Evolutionary conservation across 768 basidiomycete species (phyloP).

Genomic region (Fomitopsis pulvina): DNA sequence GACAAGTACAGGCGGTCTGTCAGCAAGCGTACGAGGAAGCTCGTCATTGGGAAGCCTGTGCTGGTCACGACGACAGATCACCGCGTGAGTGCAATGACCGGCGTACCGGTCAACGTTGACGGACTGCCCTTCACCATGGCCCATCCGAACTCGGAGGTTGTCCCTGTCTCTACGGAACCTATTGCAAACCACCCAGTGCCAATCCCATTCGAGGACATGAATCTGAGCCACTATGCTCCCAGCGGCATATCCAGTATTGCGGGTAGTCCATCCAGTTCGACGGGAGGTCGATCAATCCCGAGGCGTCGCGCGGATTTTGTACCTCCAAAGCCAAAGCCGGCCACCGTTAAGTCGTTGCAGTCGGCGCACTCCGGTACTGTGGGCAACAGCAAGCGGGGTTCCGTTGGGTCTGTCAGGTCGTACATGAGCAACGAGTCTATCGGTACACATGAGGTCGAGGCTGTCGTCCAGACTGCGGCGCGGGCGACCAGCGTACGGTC

Average conservation of each 20-base stretch:
- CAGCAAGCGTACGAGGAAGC: constrained; percentile 29
- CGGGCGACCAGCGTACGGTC: constrained; percentile 51
- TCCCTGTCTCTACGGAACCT: constrained; percentile 4
- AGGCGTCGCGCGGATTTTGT: constrained; percentile 63
- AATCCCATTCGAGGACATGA: constrained; percentile 35
- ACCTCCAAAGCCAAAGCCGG: constrained; percentile 42
- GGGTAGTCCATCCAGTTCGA: constrained; percentile 60
- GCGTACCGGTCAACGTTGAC: constrained; percentile 5
- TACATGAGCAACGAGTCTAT: constrained; percentile 24
- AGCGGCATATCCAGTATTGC: constrained; percentile 37
- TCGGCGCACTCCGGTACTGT: no score
- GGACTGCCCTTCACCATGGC: constrained; percentile 10
- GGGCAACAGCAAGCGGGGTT: constrained; percentile 25
- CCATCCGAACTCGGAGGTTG: constrained; percentile 5
- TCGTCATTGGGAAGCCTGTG: constrained; percentile 56
- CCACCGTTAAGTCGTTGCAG: constrained; percentile 28
- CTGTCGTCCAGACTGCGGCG: constrained; percentile 39
- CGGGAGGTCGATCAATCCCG: constrained; percentile 59
- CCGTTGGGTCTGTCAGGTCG: constrained; percentile 20
- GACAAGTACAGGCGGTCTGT: constrained; percentile 42
- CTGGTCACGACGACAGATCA: constrained; percentile 24
- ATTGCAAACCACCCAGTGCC: constrained; percentile 10
- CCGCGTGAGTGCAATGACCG: constrained; percentile 3
- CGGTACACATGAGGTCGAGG: constrained; percentile 35
- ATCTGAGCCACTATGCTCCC: constrained; percentile 28